A percentile compares a stretch with the other conserved stretches of the same genome.
These are phyloP conservation scores for Theobroma cacao DNA, from an alignment of 345 rosid genomes.

Conservation along the genomic window DNA sequence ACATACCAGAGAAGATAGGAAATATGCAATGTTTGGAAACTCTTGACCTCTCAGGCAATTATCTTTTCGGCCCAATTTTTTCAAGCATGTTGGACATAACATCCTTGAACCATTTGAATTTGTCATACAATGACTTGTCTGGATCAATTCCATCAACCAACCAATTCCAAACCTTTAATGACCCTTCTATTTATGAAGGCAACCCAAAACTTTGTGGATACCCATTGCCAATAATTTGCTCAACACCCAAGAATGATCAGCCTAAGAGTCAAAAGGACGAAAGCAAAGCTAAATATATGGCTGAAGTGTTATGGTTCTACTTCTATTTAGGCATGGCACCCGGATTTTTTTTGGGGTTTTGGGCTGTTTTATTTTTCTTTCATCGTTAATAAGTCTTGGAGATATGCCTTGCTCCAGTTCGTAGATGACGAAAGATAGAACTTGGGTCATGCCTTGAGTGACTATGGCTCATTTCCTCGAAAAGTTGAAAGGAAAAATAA, in stretches of 20 bases:
- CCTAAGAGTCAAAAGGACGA: not conserved
- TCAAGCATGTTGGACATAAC: slow-evolving; percentile 29
- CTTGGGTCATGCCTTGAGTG: too few species aligned
- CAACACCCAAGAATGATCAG: not conserved
- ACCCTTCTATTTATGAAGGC: slow-evolving; percentile 35
- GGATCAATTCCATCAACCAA: slow-evolving; percentile 40
- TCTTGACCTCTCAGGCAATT: slow-evolving; percentile 42
- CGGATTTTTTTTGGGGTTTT: not conserved
- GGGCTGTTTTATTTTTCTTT: too few species aligned
- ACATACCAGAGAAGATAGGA: slow-evolving; percentile 27
- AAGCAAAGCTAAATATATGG: not conserved
- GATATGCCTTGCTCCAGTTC: too few species aligned
- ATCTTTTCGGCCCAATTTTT: slow-evolving; percentile 44
- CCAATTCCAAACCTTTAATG: slow-evolving; percentile 24
- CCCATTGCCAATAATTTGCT: slow-evolving; percentile 39
- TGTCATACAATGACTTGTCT: slow-evolving; percentile 38
- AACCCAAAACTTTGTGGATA: slow-evolving; percentile 43
- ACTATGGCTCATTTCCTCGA: too few species aligned
- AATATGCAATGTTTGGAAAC: slow-evolving; percentile 24
- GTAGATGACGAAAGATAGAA: too few species aligned
- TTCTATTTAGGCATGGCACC: not conserved
- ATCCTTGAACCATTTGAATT: slow-evolving; percentile 32
- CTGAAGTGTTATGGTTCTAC: not conserved
- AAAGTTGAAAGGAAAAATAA: too few species aligned
- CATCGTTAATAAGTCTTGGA: too few species aligned